Conservation (phyloP, 306 rosid species). For the Quercus robur region DNA sequence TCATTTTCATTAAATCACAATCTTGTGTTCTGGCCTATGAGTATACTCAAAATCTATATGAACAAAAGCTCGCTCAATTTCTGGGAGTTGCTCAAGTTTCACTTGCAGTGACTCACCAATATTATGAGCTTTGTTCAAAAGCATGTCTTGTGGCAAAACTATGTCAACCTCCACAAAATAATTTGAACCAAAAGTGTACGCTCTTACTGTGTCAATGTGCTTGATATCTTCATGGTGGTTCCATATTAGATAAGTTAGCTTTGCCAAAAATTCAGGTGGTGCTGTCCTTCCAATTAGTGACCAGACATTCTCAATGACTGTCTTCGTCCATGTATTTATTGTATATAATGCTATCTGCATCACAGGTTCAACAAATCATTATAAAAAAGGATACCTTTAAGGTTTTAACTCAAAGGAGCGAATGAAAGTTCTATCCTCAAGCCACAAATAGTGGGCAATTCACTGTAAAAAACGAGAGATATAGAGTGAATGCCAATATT, state of each 20-base stretch:
- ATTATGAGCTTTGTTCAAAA: conserved; percentile 47
- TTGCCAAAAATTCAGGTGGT: too few relatives aligned
- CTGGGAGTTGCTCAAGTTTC: conserved; percentile 69
- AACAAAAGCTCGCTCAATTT: conserved; percentile 80
- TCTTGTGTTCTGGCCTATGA: conserved; percentile 77
- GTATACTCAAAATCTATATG: conserved; percentile 73
- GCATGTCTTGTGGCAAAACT: too few relatives aligned
- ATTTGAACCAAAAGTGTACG: conserved; percentile 69
- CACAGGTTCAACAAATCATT: background rate
- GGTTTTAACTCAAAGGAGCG: conserved; percentile 40
- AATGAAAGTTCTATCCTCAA: background rate
- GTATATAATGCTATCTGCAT: conserved; percentile 33
- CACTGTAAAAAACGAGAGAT: conserved; percentile 14
- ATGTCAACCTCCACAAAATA: too few relatives aligned
- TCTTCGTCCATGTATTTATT: conserved; percentile 34
- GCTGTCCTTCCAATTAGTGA: too few relatives aligned
- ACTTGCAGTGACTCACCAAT: conserved; percentile 78
- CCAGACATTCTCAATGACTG: conserved; percentile 1
- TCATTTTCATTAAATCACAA: too few relatives aligned
- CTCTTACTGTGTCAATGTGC: conserved; percentile 88
- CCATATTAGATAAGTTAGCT: conserved; percentile 75
- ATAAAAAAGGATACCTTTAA: too few relatives aligned
- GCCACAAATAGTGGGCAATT: conserved; percentile 46
- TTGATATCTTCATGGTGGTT: conserved; percentile 69
- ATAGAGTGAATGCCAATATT: too few relatives aligned